Evolutionary conservation across 352 stramenopile genomes (phyloP).

Genomic region (Pythium brassicae): DNA sequence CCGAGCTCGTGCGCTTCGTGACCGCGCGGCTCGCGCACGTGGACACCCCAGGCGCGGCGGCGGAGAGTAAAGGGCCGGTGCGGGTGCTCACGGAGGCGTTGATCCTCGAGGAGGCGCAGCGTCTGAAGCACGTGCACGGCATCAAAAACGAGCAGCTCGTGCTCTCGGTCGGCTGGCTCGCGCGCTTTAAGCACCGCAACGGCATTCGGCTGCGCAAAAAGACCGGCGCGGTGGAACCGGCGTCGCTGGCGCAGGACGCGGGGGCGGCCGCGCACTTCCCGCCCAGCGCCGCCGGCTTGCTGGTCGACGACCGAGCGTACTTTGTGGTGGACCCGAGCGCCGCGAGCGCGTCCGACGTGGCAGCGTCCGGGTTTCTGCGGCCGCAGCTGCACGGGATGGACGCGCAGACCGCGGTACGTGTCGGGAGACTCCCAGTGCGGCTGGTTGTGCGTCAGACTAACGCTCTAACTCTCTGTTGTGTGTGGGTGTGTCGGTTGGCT

Average conservation of each 20-base stretch:
- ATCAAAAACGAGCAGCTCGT: slow-evolving; percentile 65
- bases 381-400: background rate
- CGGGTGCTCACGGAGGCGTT: slow-evolving; percentile 50
- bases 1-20: slow-evolving; percentile 58
- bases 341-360: background rate
- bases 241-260: background rate
- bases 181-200: slow-evolving; percentile 67
- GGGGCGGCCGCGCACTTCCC: background rate
- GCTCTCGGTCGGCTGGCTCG: slow-evolving; percentile 70
- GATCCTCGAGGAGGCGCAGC: slow-evolving; percentile 71
- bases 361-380: background rate
- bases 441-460: background rate
- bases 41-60: background rate
- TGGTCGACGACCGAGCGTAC: slow-evolving; percentile 3
- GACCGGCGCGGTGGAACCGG: slow-evolving; percentile 2
- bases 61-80: too few relatives aligned
- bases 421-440: background rate
- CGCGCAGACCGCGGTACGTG: background rate
- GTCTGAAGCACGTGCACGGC: slow-evolving; percentile 58
- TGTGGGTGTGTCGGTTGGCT: background rate
- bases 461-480: background rate
- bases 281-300: slow-evolving; percentile 7
- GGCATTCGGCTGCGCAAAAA: slow-evolving; percentile 62
- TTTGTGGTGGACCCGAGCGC: background rate
- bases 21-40: slow-evolving; percentile 14